Percentiles rank a stretch among this genome's conserved stretches.
Conservation (phyloP, 805 yeast genomes). For the Lachancea kluyveri region DNA sequence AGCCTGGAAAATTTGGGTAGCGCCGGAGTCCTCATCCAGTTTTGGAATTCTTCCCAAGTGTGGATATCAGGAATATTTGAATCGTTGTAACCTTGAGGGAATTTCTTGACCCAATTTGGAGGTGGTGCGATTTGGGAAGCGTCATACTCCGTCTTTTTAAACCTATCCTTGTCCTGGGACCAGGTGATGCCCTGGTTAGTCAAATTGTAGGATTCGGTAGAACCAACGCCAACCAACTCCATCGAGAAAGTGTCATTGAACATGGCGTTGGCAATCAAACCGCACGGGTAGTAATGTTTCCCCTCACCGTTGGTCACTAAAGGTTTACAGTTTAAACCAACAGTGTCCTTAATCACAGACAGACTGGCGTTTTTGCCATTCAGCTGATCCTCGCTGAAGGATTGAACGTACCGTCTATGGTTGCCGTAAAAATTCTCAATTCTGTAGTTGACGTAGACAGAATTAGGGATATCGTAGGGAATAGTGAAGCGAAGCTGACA, state of each 20-base stretch:
- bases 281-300: slow-evolving; percentile 83
- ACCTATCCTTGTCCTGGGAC: slow-evolving; percentile 69
- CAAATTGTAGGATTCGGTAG: slow-evolving; percentile 20
- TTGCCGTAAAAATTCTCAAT: slow-evolving; percentile 88
- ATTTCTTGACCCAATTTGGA: slow-evolving; percentile 77
- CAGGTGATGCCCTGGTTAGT: slow-evolving; percentile 70
- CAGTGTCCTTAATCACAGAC: slow-evolving; percentile 42
- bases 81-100: slow-evolving; percentile 84
- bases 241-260: slow-evolving; percentile 80
- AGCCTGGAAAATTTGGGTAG: slow-evolving; percentile 62
- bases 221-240: slow-evolving; percentile 21
- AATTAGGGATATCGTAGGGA: slow-evolving; percentile 66
- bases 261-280: slow-evolving; percentile 84
- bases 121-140: slow-evolving; percentile 82
- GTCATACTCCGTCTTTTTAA: slow-evolving; percentile 64
- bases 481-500: slow-evolving; percentile 72
- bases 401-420: slow-evolving; percentile 88
- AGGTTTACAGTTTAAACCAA: slow-evolving; percentile 59
- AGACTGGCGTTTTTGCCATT: slow-evolving; percentile 65
- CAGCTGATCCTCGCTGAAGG: slow-evolving; percentile 80
- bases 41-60: slow-evolving; percentile 78
- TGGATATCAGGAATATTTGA: slow-evolving; percentile 73
- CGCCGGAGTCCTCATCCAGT: slow-evolving; percentile 94
- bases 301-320: slow-evolving; percentile 46
- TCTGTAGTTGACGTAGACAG: slow-evolving; percentile 72